These are phyloP conservation scores for Microcyclospora pomicola DNA, from an alignment of 2,329 filamentous ascomycete species.

Conservation along the genomic window DNA sequence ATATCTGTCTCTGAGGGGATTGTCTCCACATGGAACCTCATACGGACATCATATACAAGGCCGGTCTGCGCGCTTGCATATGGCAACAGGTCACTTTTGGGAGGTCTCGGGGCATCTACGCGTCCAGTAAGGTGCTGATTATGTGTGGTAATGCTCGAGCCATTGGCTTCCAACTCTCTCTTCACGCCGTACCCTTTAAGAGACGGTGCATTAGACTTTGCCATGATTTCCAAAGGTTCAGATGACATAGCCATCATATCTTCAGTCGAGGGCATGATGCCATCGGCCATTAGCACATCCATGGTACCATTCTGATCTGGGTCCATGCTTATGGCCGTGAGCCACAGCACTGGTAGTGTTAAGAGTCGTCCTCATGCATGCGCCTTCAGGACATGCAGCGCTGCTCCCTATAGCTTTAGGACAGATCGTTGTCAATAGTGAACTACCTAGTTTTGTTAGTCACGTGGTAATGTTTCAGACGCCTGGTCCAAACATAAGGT, in stretches of 20 bases:
- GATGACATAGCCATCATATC: not conserved
- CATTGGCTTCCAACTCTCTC: conserved; percentile 8
- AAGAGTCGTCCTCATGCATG: too few relatives aligned
- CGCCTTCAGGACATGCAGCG: too few relatives aligned
- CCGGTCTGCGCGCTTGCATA: conserved; percentile 29
- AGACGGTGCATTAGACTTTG: conserved; percentile 3
- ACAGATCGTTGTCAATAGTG: too few relatives aligned
- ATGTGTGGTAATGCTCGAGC: not conserved
- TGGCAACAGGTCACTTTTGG: conserved; percentile 24
- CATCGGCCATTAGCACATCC: conserved; percentile 17
- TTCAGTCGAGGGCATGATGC: conserved; percentile 10
- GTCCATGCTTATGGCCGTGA: too few relatives aligned
- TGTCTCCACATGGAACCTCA: conserved; percentile 84
- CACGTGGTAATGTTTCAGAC: too few relatives aligned
- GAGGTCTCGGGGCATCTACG: conserved; percentile 15
- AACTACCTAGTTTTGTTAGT: too few relatives aligned
- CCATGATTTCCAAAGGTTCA: not conserved
- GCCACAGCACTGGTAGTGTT: too few relatives aligned
- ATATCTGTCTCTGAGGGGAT: conserved; percentile 47
- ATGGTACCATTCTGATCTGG: too few relatives aligned
- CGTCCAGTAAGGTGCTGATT: conserved; percentile 7
- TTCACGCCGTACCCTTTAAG: conserved; percentile 14
- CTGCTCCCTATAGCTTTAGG: too few relatives aligned
- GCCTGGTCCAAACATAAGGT: too few relatives aligned
- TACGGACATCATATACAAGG: conserved; percentile 69